Evolutionary conservation across 2,329 filamentous ascomycete species (phyloP).

Genomic region (Stenocarpella maydis): DNA sequence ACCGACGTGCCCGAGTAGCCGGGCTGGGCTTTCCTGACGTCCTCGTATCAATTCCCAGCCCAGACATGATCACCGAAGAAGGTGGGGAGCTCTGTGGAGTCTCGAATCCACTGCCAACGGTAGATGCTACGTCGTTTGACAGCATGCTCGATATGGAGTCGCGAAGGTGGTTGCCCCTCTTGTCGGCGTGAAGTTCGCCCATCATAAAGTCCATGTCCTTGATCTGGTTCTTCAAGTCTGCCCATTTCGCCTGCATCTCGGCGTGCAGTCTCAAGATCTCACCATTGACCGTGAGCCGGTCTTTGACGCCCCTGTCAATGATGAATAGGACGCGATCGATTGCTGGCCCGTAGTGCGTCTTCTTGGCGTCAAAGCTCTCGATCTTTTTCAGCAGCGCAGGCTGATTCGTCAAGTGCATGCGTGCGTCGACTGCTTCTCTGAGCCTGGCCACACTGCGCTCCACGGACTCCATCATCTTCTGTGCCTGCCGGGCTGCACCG

Average conservation of each 20-base stretch:
- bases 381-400: slow-evolving; percentile 80
- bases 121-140: slow-evolving; percentile 77
- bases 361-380: slow-evolving; percentile 94
- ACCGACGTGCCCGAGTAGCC: slow-evolving; percentile 46
- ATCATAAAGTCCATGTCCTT: slow-evolving; percentile 77
- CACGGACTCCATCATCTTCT: slow-evolving; percentile 97
- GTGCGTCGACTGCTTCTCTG: slow-evolving; percentile 78
- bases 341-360: slow-evolving; percentile 90
- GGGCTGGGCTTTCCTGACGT: slow-evolving; percentile 47
- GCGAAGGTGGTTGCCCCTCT: slow-evolving; percentile 77
- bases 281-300: slow-evolving; percentile 95
- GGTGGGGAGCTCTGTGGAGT: slow-evolving; percentile 74
- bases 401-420: slow-evolving; percentile 76
- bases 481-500: slow-evolving; percentile 87
- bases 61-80: slow-evolving; percentile 68
- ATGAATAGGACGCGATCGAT: slow-evolving; percentile 91
- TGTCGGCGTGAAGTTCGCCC: slow-evolving; percentile 73
- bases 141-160: slow-evolving; percentile 94
- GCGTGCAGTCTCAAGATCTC: slow-evolving; percentile 88
- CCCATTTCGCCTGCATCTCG: slow-evolving; percentile 86
- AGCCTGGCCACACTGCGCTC: slow-evolving; percentile 86
- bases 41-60: slow-evolving; percentile 50
- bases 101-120: slow-evolving; percentile 72
- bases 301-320: slow-evolving; percentile 94
- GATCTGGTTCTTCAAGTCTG: slow-evolving; percentile 78